phyloP scores from a whole-genome alignment of 306 rosid species.

The Spatholobus suberectus region DNA sequence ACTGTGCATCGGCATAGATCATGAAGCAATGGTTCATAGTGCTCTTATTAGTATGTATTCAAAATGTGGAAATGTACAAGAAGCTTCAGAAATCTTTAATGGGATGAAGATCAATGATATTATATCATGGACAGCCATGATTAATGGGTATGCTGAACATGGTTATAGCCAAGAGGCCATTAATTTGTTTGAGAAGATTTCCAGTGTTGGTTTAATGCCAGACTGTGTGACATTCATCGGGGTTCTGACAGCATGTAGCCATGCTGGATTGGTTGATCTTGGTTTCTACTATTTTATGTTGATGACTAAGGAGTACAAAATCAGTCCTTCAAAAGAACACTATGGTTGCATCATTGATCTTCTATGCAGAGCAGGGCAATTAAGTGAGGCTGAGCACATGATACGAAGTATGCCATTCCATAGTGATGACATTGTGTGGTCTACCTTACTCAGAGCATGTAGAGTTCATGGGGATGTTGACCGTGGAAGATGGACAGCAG shows the following conservation, averaged over 20 bases:
- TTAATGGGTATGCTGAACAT: conserved; percentile 76
- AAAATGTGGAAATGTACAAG: conserved; percentile 74
- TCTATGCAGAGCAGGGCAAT: conserved; percentile 79
- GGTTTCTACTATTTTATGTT: conserved; percentile 65
- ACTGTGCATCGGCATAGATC: conserved; percentile 64
- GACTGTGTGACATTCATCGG: conserved; percentile 77
- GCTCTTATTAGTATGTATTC: conserved; percentile 75
- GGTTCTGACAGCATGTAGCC: conserved; percentile 79
- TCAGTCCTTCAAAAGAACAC: conserved; percentile 77
- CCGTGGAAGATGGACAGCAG: conserved; percentile 66
- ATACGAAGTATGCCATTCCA: conserved; percentile 63
- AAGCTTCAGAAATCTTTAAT: conserved; percentile 64
- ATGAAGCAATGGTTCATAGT: conserved; percentile 64
- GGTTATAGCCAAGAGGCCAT: conserved; percentile 77
- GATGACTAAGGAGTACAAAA: conserved; percentile 55
- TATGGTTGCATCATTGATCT: conserved; percentile 84
- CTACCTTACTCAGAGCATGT: conserved; percentile 82
- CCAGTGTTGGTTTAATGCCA: conserved; percentile 60
- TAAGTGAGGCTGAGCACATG: conserved; percentile 71
- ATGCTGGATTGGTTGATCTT: conserved; percentile 80
- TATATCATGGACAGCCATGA: conserved; percentile 87
- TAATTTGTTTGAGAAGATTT: conserved; percentile 66
- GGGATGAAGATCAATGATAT: conserved; percentile 48
- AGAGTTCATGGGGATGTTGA: conserved; percentile 67
- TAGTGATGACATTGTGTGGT: conserved; percentile 83